Base-by-base conservation (phyloP, 2,329 filamentous ascomycete species). In the Sporothrix pseudoabietina region DNA sequence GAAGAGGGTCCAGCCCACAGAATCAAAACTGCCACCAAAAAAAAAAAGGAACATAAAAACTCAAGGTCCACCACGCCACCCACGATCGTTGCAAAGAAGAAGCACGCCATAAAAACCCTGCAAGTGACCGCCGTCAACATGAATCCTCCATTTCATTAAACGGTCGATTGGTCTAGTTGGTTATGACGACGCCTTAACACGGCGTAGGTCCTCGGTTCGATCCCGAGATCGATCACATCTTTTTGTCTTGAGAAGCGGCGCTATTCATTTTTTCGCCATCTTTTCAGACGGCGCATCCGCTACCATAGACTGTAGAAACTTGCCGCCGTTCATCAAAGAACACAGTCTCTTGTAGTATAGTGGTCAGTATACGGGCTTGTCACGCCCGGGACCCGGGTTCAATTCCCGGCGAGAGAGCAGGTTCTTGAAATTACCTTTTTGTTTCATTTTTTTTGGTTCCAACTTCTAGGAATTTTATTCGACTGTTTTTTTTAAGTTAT, bases 151-250 rank as follows among this genome's bases (percentile, higher is more conserved):
- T 26, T 35, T 4, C 41, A 44, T 44, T 3, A 30, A 55, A 55
- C 52, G 59, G 59, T 65, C 59, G 59, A 65, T 65, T 65, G 59
- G 59, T 65, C 59, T 65, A 65, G 59, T 65, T 65, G 59, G 59
- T 65, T 65, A 65, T 65, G 59, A 65, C 59, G 59, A n/a, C 59
- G 59, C 59, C 59, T 65, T 65, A 65, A 65, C 59, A 65, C 59
- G 59, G 59, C 59, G 59, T n/a, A 65, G 59, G 59, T 65, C 59
- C 59, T 65, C 59, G 57, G 59, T 65, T 65, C 59, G 35, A 65
- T 65, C 59, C 59, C 59, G 59, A 65, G 59, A 65, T 65, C 59
- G 59, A 65, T 65, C 59, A 65, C 59, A 44, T 65, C 39, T 65
- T 65, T 65, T 65, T 65, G 59, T 32, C 14, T 14, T 4, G 3